These are phyloP conservation scores for Ophiocordyceps polyrhachis-furcata DNA, from an alignment of 2,329 filamentous ascomycete species.

Conservation along the genomic window DNA sequence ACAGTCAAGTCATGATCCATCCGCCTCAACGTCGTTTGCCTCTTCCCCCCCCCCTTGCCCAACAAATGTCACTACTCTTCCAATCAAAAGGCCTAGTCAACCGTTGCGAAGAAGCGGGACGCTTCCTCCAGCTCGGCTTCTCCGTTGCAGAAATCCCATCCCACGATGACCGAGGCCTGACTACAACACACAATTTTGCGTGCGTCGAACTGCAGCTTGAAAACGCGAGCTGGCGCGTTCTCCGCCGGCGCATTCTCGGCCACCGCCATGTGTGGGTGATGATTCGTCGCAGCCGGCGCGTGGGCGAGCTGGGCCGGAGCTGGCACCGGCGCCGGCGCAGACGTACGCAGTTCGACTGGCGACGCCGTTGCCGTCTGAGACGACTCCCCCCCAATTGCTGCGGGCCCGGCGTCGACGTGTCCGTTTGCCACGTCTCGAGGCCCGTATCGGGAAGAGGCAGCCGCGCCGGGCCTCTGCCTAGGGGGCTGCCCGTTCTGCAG, in stretches of 20 bases:
- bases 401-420: background rate
- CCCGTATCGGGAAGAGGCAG: background rate
- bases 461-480: constrained; percentile 6
- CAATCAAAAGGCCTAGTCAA: constrained; percentile 17
- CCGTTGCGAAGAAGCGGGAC: constrained; percentile 54
- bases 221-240: constrained; percentile 43
- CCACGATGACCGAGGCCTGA: constrained; percentile 79
- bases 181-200: constrained; percentile 87
- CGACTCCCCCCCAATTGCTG: background rate
- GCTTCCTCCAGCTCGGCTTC: constrained; percentile 66
- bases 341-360: background rate
- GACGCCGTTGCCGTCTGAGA: background rate
- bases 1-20: background rate
- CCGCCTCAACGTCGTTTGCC: background rate
- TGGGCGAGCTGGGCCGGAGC: constrained; percentile 7
- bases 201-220: constrained; percentile 93
- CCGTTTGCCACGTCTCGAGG: background rate
- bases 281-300: constrained; percentile 2
- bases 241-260: constrained; percentile 19
- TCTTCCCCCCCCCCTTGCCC: background rate
- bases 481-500: constrained; percentile 25
- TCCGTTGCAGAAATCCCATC: constrained; percentile 91
- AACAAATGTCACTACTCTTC: background rate
- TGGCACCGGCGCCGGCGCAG: background rate
- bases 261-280: constrained; percentile 26